Percentiles rank a stretch among this genome's conserved stretches.
These are phyloP conservation scores for Epichloe scottii DNA, from an alignment of 2,329 filamentous ascomycete species.

Conservation along the genomic window DNA sequence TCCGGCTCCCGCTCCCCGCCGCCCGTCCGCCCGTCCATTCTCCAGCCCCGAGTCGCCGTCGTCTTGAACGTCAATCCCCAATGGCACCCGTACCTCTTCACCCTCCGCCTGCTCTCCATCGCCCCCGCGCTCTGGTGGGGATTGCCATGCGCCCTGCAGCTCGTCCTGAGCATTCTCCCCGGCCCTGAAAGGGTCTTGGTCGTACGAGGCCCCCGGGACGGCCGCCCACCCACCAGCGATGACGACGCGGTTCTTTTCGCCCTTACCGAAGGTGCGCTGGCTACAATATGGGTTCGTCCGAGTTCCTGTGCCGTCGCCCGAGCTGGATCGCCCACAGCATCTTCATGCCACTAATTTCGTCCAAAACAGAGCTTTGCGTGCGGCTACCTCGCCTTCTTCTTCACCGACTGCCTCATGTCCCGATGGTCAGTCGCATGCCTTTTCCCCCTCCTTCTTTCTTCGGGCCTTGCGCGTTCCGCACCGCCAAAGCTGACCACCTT, in stretches of 20 bases:
- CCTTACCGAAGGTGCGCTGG: slow-evolving; percentile 57
- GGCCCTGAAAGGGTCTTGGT: slow-evolving; percentile 18
- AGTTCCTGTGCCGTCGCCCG: background rate
- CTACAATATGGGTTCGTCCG: slow-evolving; percentile 57
- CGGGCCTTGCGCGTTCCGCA: background rate
- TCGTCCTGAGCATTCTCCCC: slow-evolving; percentile 50
- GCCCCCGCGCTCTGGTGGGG: slow-evolving; percentile 62
- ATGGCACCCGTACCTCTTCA: slow-evolving; percentile 63
- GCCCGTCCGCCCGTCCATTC: slow-evolving; percentile 28
- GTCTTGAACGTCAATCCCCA: slow-evolving; percentile 58
- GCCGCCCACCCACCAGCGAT: slow-evolving; percentile 3
- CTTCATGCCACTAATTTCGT: background rate
- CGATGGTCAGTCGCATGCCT: slow-evolving; percentile 44
- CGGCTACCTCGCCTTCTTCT: slow-evolving; percentile 70
- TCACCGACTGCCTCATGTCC: slow-evolving; percentile 76
- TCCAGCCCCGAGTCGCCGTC: slow-evolving; percentile 69
- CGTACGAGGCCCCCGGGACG: slow-evolving; percentile 9
- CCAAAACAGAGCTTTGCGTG: slow-evolving; percentile 54
- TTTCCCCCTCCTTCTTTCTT: background rate
- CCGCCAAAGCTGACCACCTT: background rate
- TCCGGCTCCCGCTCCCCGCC: background rate
- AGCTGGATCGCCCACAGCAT: too few relatives aligned
- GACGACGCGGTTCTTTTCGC: slow-evolving; percentile 20
- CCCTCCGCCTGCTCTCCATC: slow-evolving; percentile 60
- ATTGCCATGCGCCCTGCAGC: slow-evolving; percentile 53